phyloP scores from a whole-genome alignment of 2,329 filamentous ascomycete genomes.

The Thielaviopsis populi region DNA sequence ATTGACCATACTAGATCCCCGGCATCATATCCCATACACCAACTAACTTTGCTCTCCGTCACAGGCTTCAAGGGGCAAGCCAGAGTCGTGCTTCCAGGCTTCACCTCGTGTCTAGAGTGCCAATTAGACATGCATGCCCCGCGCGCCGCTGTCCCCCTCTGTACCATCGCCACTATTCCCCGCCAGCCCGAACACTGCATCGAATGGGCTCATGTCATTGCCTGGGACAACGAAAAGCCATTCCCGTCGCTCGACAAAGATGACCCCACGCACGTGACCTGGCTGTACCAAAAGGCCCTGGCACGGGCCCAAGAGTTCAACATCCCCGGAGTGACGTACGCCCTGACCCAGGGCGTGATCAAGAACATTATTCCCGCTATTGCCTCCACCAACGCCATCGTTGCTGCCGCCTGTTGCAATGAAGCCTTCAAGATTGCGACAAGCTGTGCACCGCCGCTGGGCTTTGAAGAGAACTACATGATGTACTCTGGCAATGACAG shows the following conservation, averaged over 20 bases:
- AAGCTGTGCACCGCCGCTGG: conserved; percentile 63
- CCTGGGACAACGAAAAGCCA: conserved; percentile 77
- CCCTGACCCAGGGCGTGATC: conserved; percentile 89
- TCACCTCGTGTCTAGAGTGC: conserved; percentile 95
- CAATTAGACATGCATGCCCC: conserved; percentile 98
- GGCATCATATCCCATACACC: neutral
- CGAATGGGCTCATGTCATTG: conserved; percentile 97
- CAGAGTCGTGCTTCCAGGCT: conserved; percentile 75
- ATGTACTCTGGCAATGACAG: conserved; percentile 96
- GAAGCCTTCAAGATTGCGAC: conserved; percentile 93
- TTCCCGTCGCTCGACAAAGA: conserved; percentile 85
- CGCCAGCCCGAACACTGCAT: conserved; percentile 96
- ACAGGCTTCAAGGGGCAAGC: conserved; percentile 93
- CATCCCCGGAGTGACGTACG: conserved; percentile 85
- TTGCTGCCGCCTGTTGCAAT: conserved; percentile 90
- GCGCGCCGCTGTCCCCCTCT: conserved; percentile 89
- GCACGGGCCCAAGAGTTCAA: conserved; percentile 72
- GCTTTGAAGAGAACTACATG: conserved; percentile 82
- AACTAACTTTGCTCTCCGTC: neutral
- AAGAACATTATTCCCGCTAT: conserved; percentile 99
- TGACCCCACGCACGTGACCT: conserved; percentile 92
- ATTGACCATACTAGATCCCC: neutral
- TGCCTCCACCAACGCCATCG: conserved; percentile 91
- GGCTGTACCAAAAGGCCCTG: conserved; percentile 79
- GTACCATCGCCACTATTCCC: conserved; percentile 89